These are phyloP conservation scores for Aspergillus felis DNA, from an alignment of 2,329 filamentous ascomycete genomes.

Conservation along the genomic window DNA sequence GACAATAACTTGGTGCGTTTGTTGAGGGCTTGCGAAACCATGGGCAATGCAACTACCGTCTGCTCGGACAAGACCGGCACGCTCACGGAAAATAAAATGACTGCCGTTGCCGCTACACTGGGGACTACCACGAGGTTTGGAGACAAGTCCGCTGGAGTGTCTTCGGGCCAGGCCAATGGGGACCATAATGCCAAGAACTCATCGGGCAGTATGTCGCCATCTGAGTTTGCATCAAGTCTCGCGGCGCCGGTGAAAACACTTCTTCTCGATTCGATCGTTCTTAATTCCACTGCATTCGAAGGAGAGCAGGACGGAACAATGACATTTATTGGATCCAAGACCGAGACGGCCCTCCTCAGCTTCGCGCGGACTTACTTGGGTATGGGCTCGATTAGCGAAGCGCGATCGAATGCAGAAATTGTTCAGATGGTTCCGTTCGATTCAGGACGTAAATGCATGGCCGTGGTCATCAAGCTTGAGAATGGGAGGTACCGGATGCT, in stretches of 20 bases:
- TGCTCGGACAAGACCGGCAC: constrained; percentile 66
- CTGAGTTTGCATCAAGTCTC: constrained; percentile 53
- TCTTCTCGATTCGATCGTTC: constrained; percentile 60
- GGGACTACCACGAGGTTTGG: constrained; percentile 46
- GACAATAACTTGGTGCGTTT: constrained; percentile 61
- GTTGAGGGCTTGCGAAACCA: constrained; percentile 58
- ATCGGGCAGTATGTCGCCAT: constrained; percentile 48
- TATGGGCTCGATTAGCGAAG: constrained; percentile 58
- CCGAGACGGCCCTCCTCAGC: constrained; percentile 68
- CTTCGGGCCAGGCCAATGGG: constrained; percentile 22
- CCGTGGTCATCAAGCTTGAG: constrained; percentile 55
- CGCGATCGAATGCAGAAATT: constrained; percentile 59
- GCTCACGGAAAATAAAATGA: constrained; percentile 62
- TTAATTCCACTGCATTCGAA: constrained; percentile 69
- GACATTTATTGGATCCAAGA: constrained; percentile 71
- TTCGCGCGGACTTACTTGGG: constrained; percentile 65
- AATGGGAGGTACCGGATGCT: constrained; percentile 55
- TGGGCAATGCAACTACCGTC: constrained; percentile 62
- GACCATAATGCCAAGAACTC: constrained; percentile 18
- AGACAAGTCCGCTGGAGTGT: constrained; percentile 32
- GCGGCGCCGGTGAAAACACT: constrained; percentile 52
- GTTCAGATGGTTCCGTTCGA: constrained; percentile 56
- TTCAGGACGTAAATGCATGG: constrained; percentile 67
- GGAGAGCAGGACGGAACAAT: constrained; percentile 57
- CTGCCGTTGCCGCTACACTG: constrained; percentile 54